Evolutionary conservation across 306 rosid genomes (phyloP), one percentile per base, ranked within the genome.

Genomic region (Macrotyloma uniflorum): DNA sequence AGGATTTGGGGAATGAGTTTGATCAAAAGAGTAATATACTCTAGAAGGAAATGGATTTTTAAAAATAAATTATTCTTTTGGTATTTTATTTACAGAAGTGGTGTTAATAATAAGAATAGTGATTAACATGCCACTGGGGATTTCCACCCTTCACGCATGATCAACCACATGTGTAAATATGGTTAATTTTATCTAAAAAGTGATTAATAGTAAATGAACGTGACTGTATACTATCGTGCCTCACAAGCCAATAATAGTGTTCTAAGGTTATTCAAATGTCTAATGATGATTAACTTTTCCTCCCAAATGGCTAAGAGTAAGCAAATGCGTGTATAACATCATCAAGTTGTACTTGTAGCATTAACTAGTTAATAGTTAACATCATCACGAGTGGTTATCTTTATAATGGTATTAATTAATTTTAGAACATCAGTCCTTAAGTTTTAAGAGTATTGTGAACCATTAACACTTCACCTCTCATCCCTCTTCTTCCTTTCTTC

Each of bases 391-490:
- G n/a, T n/a, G n/a, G n/a, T n/a, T n/a, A n/a, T n/a, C n/a, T n/a
- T 53, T 19, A 77, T 7, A 78, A 19, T 12, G n/a, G 45, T 54
- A 26, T 24, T 54, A 45, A 53, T 32, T 46, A 35, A 53, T 32
- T 46, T 35, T 55, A 68, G 62, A 43, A 36, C 10, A 9, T 14
- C 14, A 45, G 55, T 55, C 70, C 67, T 65, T 16, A 43, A 63
- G 79, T 55, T 82, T 68, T 28, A 64, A 12, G 36, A 58, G 53
- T 32, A 62, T 54, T 53, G 45, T 26, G 24, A 77, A 16, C 51
- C 32, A 30, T 38, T 58, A 71, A 66, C 47, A 72, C 5, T 67
- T 54, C 61, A 51, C 32, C 40, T 68, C n/a, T 43, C 49, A 46
- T 78, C 54, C 76, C 79, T 12, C 33, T 65, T 65, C 16, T 5